These are phyloP conservation scores for Diddensiella transvaalensis DNA, from an alignment of 805 yeast genomes.

Conservation along the genomic window DNA sequence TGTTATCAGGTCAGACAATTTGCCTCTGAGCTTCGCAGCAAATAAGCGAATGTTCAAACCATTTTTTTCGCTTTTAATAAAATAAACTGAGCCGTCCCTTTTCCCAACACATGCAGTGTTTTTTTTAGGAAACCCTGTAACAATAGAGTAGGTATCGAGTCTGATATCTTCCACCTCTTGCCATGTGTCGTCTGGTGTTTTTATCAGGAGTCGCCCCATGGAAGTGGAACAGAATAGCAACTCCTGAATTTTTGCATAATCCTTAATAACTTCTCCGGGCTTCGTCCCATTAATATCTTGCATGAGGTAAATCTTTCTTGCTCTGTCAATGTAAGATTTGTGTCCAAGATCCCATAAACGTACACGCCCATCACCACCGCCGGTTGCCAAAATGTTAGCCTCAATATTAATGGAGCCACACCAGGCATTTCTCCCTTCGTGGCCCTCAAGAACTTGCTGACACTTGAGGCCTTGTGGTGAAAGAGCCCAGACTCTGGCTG, in stretches of 20 bases:
- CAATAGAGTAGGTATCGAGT: constrained; percentile 19
- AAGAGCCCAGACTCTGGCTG: constrained; percentile 73
- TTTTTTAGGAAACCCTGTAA: constrained; percentile 40
- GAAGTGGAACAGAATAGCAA: constrained; percentile 58
- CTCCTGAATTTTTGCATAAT: constrained; percentile 47
- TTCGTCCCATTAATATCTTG: constrained; percentile 2
- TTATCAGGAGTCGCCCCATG: constrained; percentile 47
- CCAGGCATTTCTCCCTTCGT: constrained; percentile 87
- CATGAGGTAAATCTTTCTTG: neutral
- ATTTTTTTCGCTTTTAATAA: constrained; percentile 19
- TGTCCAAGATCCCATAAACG: constrained; percentile 49
- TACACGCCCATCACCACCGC: constrained; percentile 91
- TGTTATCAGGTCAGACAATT: constrained; percentile 29
- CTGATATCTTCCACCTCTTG: constrained; percentile 8
- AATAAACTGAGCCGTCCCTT: constrained; percentile 31
- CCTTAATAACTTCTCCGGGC: constrained; percentile 58
- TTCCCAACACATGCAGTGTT: constrained; percentile 40
- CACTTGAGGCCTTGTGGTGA: constrained; percentile 37
- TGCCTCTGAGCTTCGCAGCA: constrained; percentile 36
- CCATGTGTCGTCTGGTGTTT: constrained; percentile 17
- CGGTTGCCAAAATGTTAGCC: constrained; percentile 61
- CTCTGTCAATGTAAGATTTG: neutral
- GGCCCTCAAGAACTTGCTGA: constrained; percentile 56
- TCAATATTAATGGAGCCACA: constrained; percentile 53
- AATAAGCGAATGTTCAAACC: constrained; percentile 19